Evolutionary conservation across 2,329 filamentous ascomycete species (phyloP).

Genomic region (Scortechinia acanthostroma): DNA sequence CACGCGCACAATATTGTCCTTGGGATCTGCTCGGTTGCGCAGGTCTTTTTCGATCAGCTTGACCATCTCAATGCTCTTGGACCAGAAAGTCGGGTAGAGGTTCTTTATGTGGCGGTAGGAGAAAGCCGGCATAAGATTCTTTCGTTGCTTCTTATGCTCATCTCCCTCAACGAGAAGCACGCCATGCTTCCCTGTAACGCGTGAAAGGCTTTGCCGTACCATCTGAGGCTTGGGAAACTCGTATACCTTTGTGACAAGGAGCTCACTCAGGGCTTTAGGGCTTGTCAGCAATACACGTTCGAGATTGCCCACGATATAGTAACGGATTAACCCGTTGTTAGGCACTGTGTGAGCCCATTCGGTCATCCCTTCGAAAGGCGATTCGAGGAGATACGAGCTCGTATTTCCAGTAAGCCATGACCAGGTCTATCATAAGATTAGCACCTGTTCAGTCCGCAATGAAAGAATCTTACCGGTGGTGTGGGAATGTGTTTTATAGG

Average conservation of each 20-base stretch:
- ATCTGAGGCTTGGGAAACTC: constrained; percentile 9
- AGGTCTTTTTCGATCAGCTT: neutral
- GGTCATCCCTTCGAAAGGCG: neutral
- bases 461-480: neutral
- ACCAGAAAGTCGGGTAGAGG: constrained; percentile 11
- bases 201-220: constrained; percentile 2
- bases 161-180: constrained; percentile 9
- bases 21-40: neutral
- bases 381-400: neutral
- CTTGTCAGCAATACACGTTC: constrained; percentile 32
- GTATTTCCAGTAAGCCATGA: neutral
- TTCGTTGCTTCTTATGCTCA: constrained; percentile 11
- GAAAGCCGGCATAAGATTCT: constrained; percentile 11
- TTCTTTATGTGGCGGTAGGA: constrained; percentile 9
- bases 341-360: constrained; percentile 32
- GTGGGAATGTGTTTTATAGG: neutral
- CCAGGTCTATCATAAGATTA: neutral
- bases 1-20: constrained; percentile 40
- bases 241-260: constrained; percentile 32
- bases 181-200: constrained; percentile 7
- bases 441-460: neutral
- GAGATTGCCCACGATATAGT: constrained; percentile 32
- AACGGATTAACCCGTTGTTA: constrained; percentile 38
- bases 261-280: constrained; percentile 35
- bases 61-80: constrained; percentile 8